Conservation (phyloP, 139 green algal genomes). For the Chlamydomonas sphaeroides region DNA sequence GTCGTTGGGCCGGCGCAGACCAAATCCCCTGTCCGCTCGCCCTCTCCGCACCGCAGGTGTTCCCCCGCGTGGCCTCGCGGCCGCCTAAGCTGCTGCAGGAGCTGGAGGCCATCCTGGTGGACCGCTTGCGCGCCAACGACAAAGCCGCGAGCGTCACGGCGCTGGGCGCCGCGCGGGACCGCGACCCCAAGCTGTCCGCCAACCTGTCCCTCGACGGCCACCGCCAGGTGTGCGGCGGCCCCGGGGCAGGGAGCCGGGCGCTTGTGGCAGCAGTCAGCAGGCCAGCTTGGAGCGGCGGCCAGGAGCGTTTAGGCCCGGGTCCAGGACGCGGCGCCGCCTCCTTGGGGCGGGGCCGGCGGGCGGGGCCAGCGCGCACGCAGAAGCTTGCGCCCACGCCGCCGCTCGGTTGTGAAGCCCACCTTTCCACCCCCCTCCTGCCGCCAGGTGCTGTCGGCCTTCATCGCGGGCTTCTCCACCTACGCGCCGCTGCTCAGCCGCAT, state of each 20-base stretch:
- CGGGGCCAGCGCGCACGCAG: too few relatives aligned
- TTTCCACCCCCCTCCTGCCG: neutral
- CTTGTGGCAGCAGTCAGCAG: too few relatives aligned
- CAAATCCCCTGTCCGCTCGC: too few relatives aligned
- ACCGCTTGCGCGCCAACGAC: slow-evolving; percentile 45
- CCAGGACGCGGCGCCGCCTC: too few relatives aligned
- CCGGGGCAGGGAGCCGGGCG: too few relatives aligned
- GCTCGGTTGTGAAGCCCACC: too few relatives aligned
- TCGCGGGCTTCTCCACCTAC: slow-evolving; percentile 55
- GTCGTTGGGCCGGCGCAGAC: too few relatives aligned
- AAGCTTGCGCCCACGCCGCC: too few relatives aligned
- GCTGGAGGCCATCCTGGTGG: slow-evolving; percentile 58
- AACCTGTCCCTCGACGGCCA: slow-evolving; percentile 63
- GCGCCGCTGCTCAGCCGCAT: slow-evolving; percentile 41
- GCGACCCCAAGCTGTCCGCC: slow-evolving; percentile 55
- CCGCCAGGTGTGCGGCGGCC: slow-evolving; percentile 40
- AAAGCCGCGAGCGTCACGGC: slow-evolving; percentile 29
- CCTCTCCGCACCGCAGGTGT: slow-evolving; percentile 50
- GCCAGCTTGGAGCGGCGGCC: too few relatives aligned
- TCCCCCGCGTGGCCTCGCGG: slow-evolving; percentile 48
- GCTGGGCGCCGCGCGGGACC: slow-evolving; percentile 42
- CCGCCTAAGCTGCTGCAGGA: slow-evolving; percentile 60
- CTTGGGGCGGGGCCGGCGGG: too few relatives aligned
- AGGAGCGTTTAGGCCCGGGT: too few relatives aligned
- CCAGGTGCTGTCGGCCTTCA: slow-evolving; percentile 56